These are phyloP conservation scores for Syzygium grande DNA, from an alignment of 345 rosid species.

Conservation along the genomic window DNA sequence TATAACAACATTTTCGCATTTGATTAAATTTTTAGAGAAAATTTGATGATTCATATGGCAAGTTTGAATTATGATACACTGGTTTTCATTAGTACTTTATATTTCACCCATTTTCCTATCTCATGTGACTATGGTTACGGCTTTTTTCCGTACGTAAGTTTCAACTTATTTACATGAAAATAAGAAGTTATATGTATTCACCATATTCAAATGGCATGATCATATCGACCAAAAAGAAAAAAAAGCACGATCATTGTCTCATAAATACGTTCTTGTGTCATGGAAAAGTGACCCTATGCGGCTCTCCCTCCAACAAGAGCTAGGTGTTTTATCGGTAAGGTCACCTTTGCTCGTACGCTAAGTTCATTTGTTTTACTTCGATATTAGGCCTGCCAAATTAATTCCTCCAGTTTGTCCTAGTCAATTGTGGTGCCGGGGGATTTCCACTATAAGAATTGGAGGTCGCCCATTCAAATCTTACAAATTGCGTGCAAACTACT, in stretches of 20 bases:
- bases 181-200: neutral
- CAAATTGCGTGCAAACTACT: accelerated
- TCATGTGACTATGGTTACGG: neutral
- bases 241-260: neutral
- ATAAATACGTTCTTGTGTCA: neutral
- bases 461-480: neutral
- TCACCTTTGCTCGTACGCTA: neutral
- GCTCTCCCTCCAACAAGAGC: neutral
- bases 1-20: neutral
- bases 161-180: neutral
- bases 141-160: neutral
- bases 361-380: neutral
- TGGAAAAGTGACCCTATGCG: neutral
- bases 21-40: neutral
- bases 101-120: neutral
- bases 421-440: neutral
- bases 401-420: too few relatives aligned
- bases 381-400: neutral
- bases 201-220: neutral
- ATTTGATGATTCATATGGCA: neutral
- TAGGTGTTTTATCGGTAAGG: neutral
- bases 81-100: neutral
- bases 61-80: neutral
- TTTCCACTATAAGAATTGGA: neutral
- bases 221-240: too few relatives aligned